Conservation (phyloP, 129 eudicot species). For the Pulicaria dysenterica region DNA sequence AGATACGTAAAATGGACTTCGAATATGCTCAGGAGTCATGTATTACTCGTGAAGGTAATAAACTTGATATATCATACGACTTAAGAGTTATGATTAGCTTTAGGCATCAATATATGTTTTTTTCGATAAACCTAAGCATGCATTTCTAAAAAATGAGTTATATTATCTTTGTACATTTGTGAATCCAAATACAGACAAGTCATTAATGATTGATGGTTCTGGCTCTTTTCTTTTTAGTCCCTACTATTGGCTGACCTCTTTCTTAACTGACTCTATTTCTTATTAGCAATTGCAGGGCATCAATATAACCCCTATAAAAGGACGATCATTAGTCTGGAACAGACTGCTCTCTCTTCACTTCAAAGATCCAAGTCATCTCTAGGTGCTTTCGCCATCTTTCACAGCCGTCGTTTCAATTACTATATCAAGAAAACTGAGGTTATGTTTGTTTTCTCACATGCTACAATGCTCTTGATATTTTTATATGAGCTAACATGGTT, state of each 20-base stretch:
- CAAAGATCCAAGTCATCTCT: constrained; percentile 70
- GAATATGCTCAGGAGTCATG: constrained; percentile 56
- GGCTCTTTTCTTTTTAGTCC: no score
- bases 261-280: not conserved
- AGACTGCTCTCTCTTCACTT: constrained; percentile 58
- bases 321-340: constrained; percentile 72
- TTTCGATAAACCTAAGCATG: no score
- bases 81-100: constrained; percentile 13
- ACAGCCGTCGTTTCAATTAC: constrained; percentile 73
- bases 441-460: constrained; percentile 13
- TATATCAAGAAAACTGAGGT: constrained; percentile 81
- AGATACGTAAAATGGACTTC: constrained; percentile 85
- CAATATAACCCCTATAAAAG: constrained; percentile 54
- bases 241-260: no score
- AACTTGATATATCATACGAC: not conserved
- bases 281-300: constrained; percentile 52
- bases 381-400: constrained; percentile 77
- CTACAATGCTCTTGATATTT: constrained; percentile 1
- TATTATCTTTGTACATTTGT: not conserved
- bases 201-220: no score
- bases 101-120: not conserved
- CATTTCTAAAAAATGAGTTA: no score
- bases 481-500: no score
- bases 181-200: no score
- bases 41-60: constrained; percentile 55